Evolutionary conservation across 352 stramenopile genomes (phyloP).

Genomic region (Phytophthora idaei): DNA sequence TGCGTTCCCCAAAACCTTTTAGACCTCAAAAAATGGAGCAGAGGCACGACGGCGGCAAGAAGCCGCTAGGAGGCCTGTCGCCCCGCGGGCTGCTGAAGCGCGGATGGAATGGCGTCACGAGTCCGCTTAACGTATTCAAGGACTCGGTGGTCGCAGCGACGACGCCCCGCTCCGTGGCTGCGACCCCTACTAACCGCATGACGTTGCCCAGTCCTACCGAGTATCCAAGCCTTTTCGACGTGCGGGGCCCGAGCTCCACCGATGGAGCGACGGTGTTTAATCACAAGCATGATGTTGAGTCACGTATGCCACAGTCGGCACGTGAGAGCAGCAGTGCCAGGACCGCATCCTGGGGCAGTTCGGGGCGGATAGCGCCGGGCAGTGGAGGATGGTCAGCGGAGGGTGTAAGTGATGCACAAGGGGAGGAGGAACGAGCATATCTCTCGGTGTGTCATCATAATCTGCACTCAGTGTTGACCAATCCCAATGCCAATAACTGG

Average conservation of each 20-base stretch:
- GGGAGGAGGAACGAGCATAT: conserved; percentile 72
- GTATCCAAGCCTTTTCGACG: conserved; percentile 80
- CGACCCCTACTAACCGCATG: conserved; percentile 37
- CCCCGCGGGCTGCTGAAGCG: conserved; percentile 65
- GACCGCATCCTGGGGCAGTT: conserved; percentile 43
- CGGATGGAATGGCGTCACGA: conserved; percentile 69
- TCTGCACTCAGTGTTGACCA: conserved; percentile 84
- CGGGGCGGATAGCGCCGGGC: conserved; percentile 31
- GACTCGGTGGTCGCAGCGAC: conserved; percentile 57
- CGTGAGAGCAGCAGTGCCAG: conserved; percentile 37
- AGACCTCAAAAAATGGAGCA: conserved; percentile 31
- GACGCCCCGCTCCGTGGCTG: conserved; percentile 52
- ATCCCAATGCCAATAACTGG: conserved; percentile 79
- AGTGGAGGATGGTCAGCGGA: conserved; percentile 18
- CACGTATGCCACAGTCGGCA: conserved; percentile 40
- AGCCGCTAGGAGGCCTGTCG: conserved; percentile 52
- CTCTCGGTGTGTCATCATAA: conserved; percentile 80
- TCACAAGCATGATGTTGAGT: conserved; percentile 24
- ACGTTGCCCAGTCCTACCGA: conserved; percentile 54
- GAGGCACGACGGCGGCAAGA: conserved; percentile 37
- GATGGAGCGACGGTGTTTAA: conserved; percentile 24
- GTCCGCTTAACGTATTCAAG: conserved; percentile 65
- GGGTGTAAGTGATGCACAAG: conserved; percentile 31
- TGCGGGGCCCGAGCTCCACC: conserved; percentile 52
- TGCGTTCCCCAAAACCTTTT: conserved; percentile 15